Conservation (phyloP, 257 asterid species). For the Jasminum sambac region DNA sequence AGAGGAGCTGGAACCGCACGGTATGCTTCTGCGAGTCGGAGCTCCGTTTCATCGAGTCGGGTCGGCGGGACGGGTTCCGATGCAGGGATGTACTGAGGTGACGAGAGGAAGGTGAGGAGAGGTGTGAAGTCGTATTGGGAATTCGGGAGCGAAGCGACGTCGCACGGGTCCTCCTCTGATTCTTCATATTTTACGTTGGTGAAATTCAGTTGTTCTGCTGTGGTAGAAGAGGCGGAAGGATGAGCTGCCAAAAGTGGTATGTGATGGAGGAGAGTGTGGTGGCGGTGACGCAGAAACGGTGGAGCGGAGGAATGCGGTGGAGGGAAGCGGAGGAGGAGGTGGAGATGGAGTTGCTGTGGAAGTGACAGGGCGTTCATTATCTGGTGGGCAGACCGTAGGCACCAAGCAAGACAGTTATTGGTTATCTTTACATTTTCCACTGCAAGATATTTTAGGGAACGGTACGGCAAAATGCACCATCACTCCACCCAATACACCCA, state of each 20-base stretch:
- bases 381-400: constrained; percentile 22
- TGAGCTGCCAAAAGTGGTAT: constrained; percentile 5
- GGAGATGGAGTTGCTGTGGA: constrained; percentile 56
- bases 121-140: constrained; percentile 74
- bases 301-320: constrained; percentile 39
- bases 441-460: neutral
- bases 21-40: constrained; percentile 67
- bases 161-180: constrained; percentile 42
- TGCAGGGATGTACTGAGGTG: constrained; percentile 30
- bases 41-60: constrained; percentile 54
- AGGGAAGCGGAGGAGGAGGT: constrained; percentile 48
- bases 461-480: too few species aligned
- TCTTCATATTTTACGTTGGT: constrained; percentile 20
- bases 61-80: constrained; percentile 42
- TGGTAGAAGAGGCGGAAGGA: constrained; percentile 14
- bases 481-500: too few species aligned
- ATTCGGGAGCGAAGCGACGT: constrained; percentile 47
- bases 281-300: constrained; percentile 26
- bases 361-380: constrained; percentile 60
- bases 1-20: constrained; percentile 87
- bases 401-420: constrained; percentile 29
- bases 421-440: constrained; percentile 2
- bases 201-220: constrained; percentile 36
- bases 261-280: neutral
- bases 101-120: constrained; percentile 70